These are phyloP conservation scores for Pistacia vera DNA, from an alignment of 345 rosid species.

Conservation along the genomic window DNA sequence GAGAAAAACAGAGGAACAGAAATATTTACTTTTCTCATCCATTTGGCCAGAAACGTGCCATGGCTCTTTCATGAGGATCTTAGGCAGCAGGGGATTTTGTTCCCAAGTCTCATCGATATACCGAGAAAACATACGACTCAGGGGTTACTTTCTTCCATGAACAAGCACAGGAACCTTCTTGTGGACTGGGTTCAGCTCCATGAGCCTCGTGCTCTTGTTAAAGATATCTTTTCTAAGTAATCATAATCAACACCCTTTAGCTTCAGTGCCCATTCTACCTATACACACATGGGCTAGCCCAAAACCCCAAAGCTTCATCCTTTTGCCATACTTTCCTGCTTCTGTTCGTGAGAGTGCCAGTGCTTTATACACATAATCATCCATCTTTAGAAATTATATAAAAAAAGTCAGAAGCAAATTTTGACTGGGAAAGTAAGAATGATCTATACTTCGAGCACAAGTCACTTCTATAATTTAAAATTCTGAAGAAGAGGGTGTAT, in stretches of 20 bases:
- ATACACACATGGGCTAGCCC: slow-evolving; percentile 5
- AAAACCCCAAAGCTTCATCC: slow-evolving; percentile 18
- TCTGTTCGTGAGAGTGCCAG: no score
- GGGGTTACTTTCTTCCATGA: slow-evolving; percentile 15
- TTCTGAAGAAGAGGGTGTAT: no score
- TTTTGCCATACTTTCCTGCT: no score
- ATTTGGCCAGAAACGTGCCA: slow-evolving; percentile 39
- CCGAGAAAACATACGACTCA: slow-evolving; percentile 33
- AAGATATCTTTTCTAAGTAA: slow-evolving; percentile 18
- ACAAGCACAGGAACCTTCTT: slow-evolving; percentile 30
- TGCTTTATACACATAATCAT: no score
- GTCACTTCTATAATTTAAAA: no score
- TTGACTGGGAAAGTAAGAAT: no score
- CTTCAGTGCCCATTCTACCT: slow-evolving; percentile 29
- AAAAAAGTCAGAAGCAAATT: no score
- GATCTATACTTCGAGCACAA: no score
- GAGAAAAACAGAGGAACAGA: not conserved
- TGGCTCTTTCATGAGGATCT: slow-evolving; percentile 41
- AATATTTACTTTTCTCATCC: slow-evolving; percentile 29
- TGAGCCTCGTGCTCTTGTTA: slow-evolving; percentile 16
- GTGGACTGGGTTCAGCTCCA: slow-evolving; percentile 24
- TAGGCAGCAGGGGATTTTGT: slow-evolving; percentile 35
- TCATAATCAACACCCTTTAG: slow-evolving; percentile 22
- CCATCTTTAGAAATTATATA: no score
- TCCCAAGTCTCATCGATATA: slow-evolving; percentile 46